Evolutionary conservation across 176 grass and related monocot genomes (phyloP).

Genomic region (Hordeum marinum): DNA sequence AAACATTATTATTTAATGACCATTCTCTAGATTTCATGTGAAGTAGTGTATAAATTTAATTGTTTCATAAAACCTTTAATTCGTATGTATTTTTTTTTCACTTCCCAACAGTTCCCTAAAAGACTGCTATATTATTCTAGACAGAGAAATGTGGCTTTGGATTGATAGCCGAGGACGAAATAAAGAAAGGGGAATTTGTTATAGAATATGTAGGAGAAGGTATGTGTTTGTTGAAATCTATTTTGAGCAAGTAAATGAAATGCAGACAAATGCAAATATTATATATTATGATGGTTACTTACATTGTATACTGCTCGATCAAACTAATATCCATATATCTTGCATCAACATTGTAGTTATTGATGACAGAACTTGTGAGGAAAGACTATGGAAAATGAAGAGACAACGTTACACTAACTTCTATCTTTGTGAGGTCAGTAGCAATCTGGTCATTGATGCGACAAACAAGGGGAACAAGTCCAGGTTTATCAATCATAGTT

Average conservation of each 20-base stretch:
- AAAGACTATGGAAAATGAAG: slow-evolving; percentile 97
- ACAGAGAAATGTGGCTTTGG: slow-evolving; percentile 97
- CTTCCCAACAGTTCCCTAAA: slow-evolving; percentile 9
- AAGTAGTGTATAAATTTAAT: not conserved
- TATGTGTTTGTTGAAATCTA: slow-evolving; percentile 37
- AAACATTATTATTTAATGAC: slow-evolving; percentile 13
- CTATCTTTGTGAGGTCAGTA: slow-evolving; percentile 90
- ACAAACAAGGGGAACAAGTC: slow-evolving; percentile 93
- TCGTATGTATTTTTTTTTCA: not conserved
- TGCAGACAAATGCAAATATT: not conserved
- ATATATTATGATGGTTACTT: slow-evolving; percentile 13
- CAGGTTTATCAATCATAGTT: slow-evolving; percentile 99
- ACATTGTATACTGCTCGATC: not conserved
- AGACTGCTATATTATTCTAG: slow-evolving; percentile 45
- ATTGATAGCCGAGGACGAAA: slow-evolving; percentile 80
- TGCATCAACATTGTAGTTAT: slow-evolving; percentile 56
- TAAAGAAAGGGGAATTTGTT: slow-evolving; percentile 94
- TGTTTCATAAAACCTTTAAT: not conserved
- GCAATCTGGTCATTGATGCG: slow-evolving; percentile 96
- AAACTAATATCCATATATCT: slow-evolving; percentile 30
- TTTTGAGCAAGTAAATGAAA: slow-evolving; percentile 5
- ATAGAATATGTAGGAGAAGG: slow-evolving; percentile 99
- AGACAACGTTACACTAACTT: slow-evolving; percentile 73
- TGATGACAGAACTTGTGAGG: slow-evolving; percentile 90
- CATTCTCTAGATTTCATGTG: not conserved